These are phyloP conservation scores for Raphanus raphanistrum DNA, from an alignment of 345 rosid species.

Conservation along the genomic window DNA sequence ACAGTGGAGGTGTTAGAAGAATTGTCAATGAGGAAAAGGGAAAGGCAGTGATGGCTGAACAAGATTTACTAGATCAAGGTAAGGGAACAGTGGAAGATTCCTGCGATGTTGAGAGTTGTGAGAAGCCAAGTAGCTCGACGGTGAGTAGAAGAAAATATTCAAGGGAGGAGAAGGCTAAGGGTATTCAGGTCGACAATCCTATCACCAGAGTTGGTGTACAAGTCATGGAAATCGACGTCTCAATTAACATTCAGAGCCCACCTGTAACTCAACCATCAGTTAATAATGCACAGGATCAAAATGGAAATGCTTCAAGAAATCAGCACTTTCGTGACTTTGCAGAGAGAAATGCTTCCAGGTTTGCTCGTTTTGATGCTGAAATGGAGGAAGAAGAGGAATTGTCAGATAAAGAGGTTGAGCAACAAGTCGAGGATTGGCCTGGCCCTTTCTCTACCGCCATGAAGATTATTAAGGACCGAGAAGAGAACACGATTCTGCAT, in stretches of 20 bases:
- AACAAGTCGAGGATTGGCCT: conserved; percentile 79
- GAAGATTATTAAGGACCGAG: conserved; percentile 81
- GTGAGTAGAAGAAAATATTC: conserved; percentile 40
- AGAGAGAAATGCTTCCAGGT: conserved; percentile 58
- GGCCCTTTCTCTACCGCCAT: conserved; percentile 97
- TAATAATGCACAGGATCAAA: background rate
- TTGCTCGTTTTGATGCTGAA: conserved; percentile 61
- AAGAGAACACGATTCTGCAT: conserved; percentile 32
- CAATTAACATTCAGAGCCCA: conserved; percentile 2
- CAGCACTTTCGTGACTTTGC: conserved; percentile 60
- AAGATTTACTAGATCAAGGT: no score
- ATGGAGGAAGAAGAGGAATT: conserved; percentile 40
- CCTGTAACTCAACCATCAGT: background rate
- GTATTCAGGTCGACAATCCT: conserved; percentile 28
- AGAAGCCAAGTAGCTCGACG: conserved; percentile 16
- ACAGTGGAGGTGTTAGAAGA: no score
- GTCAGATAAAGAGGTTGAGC: conserved; percentile 39
- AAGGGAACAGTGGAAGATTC: background rate
- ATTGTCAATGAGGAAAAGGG: conserved; percentile 20
- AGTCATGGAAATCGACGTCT: conserved; percentile 32
- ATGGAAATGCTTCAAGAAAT: conserved; percentile 36
- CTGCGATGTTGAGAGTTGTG: background rate
- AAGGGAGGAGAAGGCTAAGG: conserved; percentile 62
- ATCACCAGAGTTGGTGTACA: conserved; percentile 14
- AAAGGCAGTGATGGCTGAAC: background rate